Conservation (phyloP, 75 land plant species). For the Pinus tabuliformis region DNA sequence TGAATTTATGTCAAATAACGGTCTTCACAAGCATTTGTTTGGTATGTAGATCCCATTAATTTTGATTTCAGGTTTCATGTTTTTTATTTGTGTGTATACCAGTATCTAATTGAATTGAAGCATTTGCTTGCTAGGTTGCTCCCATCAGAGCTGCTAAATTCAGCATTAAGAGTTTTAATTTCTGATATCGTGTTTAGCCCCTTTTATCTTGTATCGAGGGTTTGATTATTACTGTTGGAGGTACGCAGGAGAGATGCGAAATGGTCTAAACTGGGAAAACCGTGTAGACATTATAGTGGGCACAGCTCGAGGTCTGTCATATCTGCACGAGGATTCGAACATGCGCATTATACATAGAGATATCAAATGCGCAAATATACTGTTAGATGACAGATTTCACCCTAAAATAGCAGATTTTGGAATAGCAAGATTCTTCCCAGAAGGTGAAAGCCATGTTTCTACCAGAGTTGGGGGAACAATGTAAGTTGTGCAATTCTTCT, state of each 20-base stretch:
- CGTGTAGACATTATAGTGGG: background rate
- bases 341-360: slow-evolving; percentile 55
- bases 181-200: background rate
- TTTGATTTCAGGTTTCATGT: no score
- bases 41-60: background rate
- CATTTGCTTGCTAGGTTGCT: no score
- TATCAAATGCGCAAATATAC: slow-evolving; percentile 59
- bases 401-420: slow-evolving; percentile 57
- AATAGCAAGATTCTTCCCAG: slow-evolving; percentile 30
- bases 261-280: background rate
- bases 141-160: no score
- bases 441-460: slow-evolving; percentile 27
- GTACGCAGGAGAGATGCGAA: background rate
- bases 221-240: background rate
- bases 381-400: slow-evolving; percentile 28
- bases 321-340: slow-evolving; percentile 38
- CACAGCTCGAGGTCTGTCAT: slow-evolving; percentile 8
- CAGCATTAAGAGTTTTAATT: background rate
- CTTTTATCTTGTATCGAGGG: no score
- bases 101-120: no score
- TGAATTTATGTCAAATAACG: slow-evolving; percentile 14
- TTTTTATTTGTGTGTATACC: no score
- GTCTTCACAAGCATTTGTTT: slow-evolving; percentile 10
- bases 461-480: slow-evolving; percentile 42
- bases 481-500: background rate